Evolutionary conservation across 129 eudicot species (phyloP).

Genomic region (Ambrosia artemisiifolia): DNA sequence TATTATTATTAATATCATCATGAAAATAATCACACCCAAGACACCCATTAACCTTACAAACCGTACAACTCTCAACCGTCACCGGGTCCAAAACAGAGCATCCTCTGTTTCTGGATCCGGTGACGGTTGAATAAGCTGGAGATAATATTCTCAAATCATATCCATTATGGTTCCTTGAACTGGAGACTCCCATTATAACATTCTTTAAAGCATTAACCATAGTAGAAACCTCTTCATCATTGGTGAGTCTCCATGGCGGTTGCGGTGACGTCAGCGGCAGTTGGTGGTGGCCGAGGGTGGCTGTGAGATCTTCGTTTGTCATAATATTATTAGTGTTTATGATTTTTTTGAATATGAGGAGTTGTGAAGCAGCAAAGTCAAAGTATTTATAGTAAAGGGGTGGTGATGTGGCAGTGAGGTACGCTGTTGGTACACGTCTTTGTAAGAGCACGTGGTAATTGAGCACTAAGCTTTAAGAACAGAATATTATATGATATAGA

Average conservation of each 20-base stretch:
- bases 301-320: conserved; percentile 3
- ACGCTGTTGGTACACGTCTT: conserved; percentile 42
- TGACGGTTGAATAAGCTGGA: neutral
- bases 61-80: conserved; percentile 38
- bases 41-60: conserved; percentile 53
- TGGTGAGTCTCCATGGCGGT: conserved; percentile 31
- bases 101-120: neutral
- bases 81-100: conserved; percentile 21
- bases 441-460: conserved; percentile 14
- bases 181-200: conserved; percentile 42
- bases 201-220: conserved; percentile 57
- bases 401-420: conserved; percentile 33
- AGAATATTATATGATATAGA: too few species aligned
- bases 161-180: neutral
- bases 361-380: conserved; percentile 16
- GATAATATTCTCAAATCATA: conserved; percentile 16
- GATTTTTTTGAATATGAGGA: neutral
- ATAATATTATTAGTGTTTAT: conserved; percentile 1
- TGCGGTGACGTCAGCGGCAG: neutral
- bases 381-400: conserved; percentile 26
- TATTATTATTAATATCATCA: too few species aligned
- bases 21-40: conserved; percentile 58
- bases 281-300: conserved; percentile 15
- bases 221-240: conserved; percentile 43
- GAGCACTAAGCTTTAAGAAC: neutral